A percentile compares a stretch with the other conserved stretches of the same genome.
phyloP scores from a whole-genome alignment of 805 yeast genomes.

The Candida vartiovaarae region DNA sequence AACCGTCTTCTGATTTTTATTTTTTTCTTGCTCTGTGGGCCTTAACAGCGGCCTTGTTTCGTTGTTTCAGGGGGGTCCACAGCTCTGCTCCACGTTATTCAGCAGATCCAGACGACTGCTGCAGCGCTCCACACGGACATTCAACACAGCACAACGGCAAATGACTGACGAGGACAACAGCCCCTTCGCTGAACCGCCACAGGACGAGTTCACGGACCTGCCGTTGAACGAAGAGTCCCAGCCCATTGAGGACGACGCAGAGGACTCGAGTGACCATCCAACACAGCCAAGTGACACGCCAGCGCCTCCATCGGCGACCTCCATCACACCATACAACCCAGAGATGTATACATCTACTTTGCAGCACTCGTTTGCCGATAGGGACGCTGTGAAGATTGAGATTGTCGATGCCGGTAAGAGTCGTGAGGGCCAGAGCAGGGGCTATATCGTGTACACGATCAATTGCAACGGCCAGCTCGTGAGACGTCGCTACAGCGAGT shows the following conservation, averaged over 20 bases:
- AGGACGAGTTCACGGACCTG: constrained; percentile 23
- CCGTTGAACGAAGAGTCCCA: constrained; percentile 13
- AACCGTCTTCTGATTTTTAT: too few species aligned
- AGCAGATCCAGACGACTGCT: too few species aligned
- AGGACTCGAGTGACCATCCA: neutral
- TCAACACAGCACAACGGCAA: neutral
- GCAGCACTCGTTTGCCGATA: constrained; percentile 16
- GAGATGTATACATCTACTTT: constrained; percentile 18
- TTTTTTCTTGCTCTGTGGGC: too few species aligned
- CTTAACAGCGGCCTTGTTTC: too few species aligned
- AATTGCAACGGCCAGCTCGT: constrained; percentile 54
- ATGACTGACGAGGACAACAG: constrained; percentile 24
- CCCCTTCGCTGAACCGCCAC: constrained; percentile 15
- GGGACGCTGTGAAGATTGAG: constrained; percentile 24
- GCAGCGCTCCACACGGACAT: too few species aligned
- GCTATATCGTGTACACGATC: constrained; percentile 81
- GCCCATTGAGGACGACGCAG: constrained; percentile 6
- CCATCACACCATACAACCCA: constrained; percentile 24
- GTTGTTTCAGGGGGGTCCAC: too few species aligned
- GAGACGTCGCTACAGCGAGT: constrained; percentile 86
- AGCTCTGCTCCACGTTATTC: too few species aligned
- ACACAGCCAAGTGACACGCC: neutral
- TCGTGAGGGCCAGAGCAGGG: constrained; percentile 67
- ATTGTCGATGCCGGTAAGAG: constrained; percentile 83
- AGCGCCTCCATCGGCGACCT: neutral